These are phyloP conservation scores for Nidula niveotomentosa DNA, from an alignment of 1,284 basidiomycete genomes.

Conservation along the genomic window DNA sequence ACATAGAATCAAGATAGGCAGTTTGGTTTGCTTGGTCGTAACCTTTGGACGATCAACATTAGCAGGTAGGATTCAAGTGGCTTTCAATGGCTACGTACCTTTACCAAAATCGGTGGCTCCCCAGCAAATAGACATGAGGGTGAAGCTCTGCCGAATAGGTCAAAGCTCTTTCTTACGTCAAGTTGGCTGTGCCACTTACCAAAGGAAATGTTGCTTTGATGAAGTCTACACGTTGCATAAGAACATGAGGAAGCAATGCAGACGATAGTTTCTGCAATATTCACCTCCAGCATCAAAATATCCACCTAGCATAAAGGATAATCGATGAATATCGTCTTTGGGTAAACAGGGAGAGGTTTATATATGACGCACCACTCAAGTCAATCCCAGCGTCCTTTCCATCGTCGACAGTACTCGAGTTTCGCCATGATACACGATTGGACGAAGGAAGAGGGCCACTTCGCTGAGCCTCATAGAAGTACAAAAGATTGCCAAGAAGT, in stretches of 20 bases:
- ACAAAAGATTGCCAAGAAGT: conserved; percentile 79
- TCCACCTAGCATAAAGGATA: conserved; percentile 40
- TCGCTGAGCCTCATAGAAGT: conserved; percentile 91
- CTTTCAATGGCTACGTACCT: conserved; percentile 35
- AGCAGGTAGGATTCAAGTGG: not conserved
- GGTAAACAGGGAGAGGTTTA: not conserved
- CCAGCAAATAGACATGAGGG: conserved; percentile 86
- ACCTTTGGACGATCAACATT: conserved; percentile 36
- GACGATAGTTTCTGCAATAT: conserved; percentile 7
- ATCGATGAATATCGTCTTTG: not conserved
- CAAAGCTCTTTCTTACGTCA: not conserved
- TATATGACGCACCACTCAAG: conserved; percentile 52
- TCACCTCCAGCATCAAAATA: conserved; percentile 90
- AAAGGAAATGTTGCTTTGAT: conserved; percentile 86
- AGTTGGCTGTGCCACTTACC: conserved; percentile 32
- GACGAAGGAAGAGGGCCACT: conserved; percentile 70
- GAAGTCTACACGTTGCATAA: conserved; percentile 50
- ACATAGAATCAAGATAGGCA: conserved; percentile 82
- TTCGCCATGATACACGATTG: conserved; percentile 86
- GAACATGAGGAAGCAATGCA: not conserved
- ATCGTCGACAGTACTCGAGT: conserved; percentile 76
- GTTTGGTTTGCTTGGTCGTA: conserved; percentile 86
- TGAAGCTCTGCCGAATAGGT: conserved; percentile 55
- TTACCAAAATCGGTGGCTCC: conserved; percentile 81
- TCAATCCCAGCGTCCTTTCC: conserved; percentile 76